Base-by-base conservation (phyloP, 1,284 basidiomycete genomes). In the Somion occarium region DNA sequence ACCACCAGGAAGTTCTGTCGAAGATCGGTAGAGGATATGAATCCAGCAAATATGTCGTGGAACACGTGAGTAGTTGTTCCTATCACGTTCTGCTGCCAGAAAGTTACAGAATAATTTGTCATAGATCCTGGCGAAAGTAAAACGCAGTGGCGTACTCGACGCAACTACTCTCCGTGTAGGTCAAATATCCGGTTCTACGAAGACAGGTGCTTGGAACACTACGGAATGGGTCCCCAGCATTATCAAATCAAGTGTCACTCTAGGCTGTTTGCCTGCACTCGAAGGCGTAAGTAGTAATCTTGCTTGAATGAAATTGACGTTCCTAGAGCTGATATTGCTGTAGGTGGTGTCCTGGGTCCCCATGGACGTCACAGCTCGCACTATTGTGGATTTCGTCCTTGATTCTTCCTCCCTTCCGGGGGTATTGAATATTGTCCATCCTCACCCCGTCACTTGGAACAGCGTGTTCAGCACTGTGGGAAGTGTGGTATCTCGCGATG, bases 241-340 rank as follows among this genome's bases (percentile, higher is more conserved):
- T 22, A 47, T 56, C 47, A 53, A 53, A 38, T 51, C 51, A 12
- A 55, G 56, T 41, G 59, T 64, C 19, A 25, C 52, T 1, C 41
- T 56, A 2, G 52, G 52, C 1, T 30, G 37, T 23, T 24, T 56
- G 3, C 55, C 55, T 2, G 46, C 22, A 9, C 23, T 56, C 18
- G 52, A 59, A 39, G 49, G 38, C 1, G 65, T 69, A 49, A 48
- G 62, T 61, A 1, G n/a, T n/a, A n/a, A n/a, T n/a, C n/a, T n/a
- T n/a, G n/a, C n/a, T n/a, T n/a, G n/a, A n/a, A n/a, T n/a, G n/a
- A n/a, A n/a, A n/a, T n/a, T n/a, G n/a, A n/a, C n/a, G n/a, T n/a
- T n/a, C n/a, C n/a, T n/a, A n/a, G n/a, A n/a, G n/a, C n/a, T n/a
- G n/a, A n/a, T n/a, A n/a, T n/a, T n/a, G n/a, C n/a, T 50, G 3